Percentiles rank a stretch among this genome's conserved stretches.
Conservation (phyloP, 78 protist genomes). For the Blattamonas nauphoetae region DNA sequence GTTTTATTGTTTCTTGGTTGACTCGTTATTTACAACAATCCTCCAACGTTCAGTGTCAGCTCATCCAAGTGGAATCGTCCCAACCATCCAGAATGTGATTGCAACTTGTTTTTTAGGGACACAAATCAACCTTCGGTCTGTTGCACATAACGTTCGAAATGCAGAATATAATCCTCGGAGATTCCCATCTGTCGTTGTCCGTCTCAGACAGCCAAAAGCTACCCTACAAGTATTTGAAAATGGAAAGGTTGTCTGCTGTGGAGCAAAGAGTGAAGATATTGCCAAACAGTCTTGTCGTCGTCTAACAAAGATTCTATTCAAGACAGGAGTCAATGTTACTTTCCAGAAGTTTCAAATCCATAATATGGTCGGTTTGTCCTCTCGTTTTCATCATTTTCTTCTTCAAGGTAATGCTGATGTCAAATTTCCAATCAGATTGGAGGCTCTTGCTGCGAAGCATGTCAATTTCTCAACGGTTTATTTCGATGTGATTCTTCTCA, state of each 20-base stretch:
- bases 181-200: slow-evolving; percentile 83
- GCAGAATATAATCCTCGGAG: slow-evolving; percentile 85
- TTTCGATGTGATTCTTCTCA: too few species aligned
- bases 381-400: not conserved
- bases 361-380: slow-evolving; percentile 69
- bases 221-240: slow-evolving; percentile 84
- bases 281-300: slow-evolving; percentile 28
- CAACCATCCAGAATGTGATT: not conserved
- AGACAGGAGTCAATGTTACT: not conserved
- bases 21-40: too few species aligned
- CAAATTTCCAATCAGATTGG: not conserved
- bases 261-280: slow-evolving; percentile 59
- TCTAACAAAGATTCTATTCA: too few species aligned
- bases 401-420: not conserved
- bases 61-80: not conserved
- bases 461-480: not conserved
- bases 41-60: not conserved
- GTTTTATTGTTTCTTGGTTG: too few species aligned
- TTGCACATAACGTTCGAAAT: not conserved
- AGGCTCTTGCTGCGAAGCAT: not conserved
- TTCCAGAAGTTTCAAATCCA: slow-evolving; percentile 75
- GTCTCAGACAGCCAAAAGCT: slow-evolving; percentile 76
- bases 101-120: not conserved
- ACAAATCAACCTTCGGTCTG: not conserved
- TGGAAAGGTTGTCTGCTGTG: slow-evolving; percentile 91